phyloP scores from a whole-genome alignment of 768 basidiomycete genomes.

The Mrakia gelida region DNA sequence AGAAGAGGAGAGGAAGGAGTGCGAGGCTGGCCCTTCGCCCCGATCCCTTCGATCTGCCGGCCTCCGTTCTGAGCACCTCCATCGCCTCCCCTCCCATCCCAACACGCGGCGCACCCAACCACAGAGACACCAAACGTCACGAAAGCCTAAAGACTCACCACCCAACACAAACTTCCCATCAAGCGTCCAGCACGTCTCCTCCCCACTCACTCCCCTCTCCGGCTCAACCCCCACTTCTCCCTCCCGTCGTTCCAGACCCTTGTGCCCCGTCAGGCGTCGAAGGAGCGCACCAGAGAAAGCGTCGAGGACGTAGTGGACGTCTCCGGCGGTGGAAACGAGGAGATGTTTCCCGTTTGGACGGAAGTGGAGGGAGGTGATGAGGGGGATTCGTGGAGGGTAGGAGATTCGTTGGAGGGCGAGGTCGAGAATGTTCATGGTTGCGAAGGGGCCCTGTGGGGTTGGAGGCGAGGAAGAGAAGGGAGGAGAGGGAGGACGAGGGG shows the following conservation, averaged over 20 bases:
- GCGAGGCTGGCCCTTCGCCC: too few species aligned
- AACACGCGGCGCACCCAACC: too few species aligned
- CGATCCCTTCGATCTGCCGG: too few species aligned
- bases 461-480: neutral
- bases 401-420: slow-evolving; percentile 61
- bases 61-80: too few species aligned
- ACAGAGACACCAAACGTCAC: neutral
- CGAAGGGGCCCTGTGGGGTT: slow-evolving; percentile 63
- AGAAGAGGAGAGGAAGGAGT: too few species aligned
- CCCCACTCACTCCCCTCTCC: slow-evolving; percentile 74
- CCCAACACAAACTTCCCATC: slow-evolving; percentile 86
- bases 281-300: slow-evolving; percentile 79
- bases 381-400: slow-evolving; percentile 80
- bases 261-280: slow-evolving; percentile 77
- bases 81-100: too few species aligned
- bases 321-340: slow-evolving; percentile 85
- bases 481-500: neutral
- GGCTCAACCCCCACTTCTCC: slow-evolving; percentile 54
- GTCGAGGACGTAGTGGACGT: slow-evolving; percentile 89
- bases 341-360: slow-evolving; percentile 85
- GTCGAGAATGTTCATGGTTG: slow-evolving; percentile 69
- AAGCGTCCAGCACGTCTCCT: slow-evolving; percentile 90
- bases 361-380: slow-evolving; percentile 86
- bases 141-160: slow-evolving; percentile 47
- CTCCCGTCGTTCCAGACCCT: slow-evolving; percentile 62